phyloP scores from a whole-genome alignment of 2,329 filamentous ascomycete genomes.

The Phyllosticta citriasiana region DNA sequence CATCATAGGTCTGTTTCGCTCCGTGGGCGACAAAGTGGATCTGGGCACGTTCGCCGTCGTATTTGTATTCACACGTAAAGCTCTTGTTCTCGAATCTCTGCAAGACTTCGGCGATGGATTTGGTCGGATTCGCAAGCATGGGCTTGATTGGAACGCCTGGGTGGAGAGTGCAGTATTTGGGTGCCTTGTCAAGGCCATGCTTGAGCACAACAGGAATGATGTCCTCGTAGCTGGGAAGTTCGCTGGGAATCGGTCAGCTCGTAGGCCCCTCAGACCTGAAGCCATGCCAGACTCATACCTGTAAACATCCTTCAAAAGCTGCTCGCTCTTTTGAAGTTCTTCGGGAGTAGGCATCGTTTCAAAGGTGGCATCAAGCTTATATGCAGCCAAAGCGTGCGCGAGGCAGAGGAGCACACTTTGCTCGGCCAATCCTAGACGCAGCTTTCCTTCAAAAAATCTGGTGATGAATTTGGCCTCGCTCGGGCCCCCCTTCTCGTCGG shows the following conservation, averaged over 20 bases:
- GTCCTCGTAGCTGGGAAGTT: constrained; percentile 88
- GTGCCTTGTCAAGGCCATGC: constrained; percentile 73
- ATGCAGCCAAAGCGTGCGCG: constrained; percentile 75
- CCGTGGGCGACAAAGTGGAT: constrained; percentile 93
- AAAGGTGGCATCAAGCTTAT: constrained; percentile 65
- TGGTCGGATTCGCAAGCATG: constrained; percentile 97
- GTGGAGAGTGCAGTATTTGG: constrained; percentile 78
- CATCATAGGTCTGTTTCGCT: constrained; percentile 53
- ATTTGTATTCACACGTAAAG: constrained; percentile 99
- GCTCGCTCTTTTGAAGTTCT: constrained; percentile 73
- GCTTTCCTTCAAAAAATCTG: constrained; percentile 86
- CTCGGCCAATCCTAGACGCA: constrained; percentile 84
- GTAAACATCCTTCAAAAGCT: constrained; percentile 81
- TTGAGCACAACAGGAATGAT: constrained; percentile 85
- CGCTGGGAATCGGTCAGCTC: constrained; percentile 45
- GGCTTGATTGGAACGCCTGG: constrained; percentile 93
- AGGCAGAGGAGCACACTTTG: constrained; percentile 84
- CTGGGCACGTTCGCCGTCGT: constrained; percentile 95
- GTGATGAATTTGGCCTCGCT: constrained; percentile 94
- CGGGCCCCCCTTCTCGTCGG: constrained; percentile 81
- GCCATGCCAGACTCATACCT: constrained; percentile 39
- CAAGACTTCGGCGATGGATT: constrained; percentile 93
- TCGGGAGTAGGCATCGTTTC: constrained; percentile 59
- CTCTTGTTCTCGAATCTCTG: constrained; percentile 92
- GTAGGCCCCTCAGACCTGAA: background rate